Evolutionary conservation across 2,329 filamentous ascomycete genomes (phyloP).

Genomic region (Grosmannia serpens): DNA sequence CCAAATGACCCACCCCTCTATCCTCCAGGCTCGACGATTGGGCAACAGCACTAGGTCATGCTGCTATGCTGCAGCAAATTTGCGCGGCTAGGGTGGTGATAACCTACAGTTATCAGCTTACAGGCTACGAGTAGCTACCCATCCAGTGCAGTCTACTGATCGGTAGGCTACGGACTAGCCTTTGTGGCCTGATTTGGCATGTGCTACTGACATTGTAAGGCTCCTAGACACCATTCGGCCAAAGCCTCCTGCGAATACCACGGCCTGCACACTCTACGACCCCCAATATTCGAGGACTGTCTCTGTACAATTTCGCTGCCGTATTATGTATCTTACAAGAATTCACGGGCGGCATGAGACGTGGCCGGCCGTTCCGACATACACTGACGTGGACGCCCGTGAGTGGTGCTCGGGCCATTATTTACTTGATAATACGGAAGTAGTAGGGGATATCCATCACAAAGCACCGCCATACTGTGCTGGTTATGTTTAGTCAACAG

Average conservation of each 20-base stretch:
- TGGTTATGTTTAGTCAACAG: not conserved
- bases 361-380: not conserved
- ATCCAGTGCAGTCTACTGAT: not conserved
- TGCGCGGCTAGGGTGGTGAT: no score
- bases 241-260: not conserved
- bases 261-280: no score
- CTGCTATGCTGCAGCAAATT: no score
- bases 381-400: not conserved
- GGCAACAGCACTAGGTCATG: no score
- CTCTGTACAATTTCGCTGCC: not conserved
- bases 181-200: no score
- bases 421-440: not conserved
- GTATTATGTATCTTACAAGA: no score
- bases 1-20: no score
- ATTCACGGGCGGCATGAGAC: not conserved
- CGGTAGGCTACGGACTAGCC: no score
- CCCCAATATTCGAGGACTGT: not conserved
- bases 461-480: not conserved
- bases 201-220: no score
- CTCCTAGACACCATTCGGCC: no score
- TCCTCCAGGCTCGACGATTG: no score
- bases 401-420: not conserved
- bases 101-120: not conserved
- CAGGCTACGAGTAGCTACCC: not conserved
- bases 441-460: not conserved